Conservation (phyloP, 2,329 filamentous ascomycete genomes). For the Aspergillus neoniger region DNA sequence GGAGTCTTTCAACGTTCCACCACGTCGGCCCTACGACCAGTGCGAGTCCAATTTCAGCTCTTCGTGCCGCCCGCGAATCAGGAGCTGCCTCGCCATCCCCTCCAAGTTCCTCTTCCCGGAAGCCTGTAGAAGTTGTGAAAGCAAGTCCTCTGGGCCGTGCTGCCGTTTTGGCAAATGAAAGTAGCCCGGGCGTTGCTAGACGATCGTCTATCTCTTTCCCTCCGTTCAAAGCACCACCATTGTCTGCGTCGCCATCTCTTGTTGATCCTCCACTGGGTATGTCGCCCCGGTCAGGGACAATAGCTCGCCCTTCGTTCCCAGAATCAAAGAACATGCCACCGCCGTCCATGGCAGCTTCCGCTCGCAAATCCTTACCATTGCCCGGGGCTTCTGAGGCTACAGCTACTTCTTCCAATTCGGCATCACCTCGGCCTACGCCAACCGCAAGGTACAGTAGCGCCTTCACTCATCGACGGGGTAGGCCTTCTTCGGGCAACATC, state of each 20-base stretch:
- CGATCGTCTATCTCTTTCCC: conserved; percentile 87
- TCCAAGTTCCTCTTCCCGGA: conserved; percentile 53
- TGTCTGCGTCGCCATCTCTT: conserved; percentile 81
- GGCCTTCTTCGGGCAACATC: conserved; percentile 73
- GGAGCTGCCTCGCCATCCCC: conserved; percentile 53
- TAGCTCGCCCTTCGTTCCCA: conserved; percentile 44
- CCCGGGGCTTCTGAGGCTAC: conserved; percentile 63
- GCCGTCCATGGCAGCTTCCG: conserved; percentile 39
- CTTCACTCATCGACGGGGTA: conserved; percentile 80
- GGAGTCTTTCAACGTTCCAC: conserved; percentile 86
- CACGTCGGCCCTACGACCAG: conserved; percentile 72
- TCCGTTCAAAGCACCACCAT: conserved; percentile 91
- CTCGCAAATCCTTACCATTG: conserved; percentile 45
- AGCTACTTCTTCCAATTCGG: conserved; percentile 66
- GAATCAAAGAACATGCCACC: conserved; percentile 44
- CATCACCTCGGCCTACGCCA: conserved; percentile 76
- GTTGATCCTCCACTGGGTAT: conserved; percentile 51
- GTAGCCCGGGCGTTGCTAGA: conserved; percentile 57
- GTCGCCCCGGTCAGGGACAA: conserved; percentile 53
- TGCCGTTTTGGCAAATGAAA: conserved; percentile 47
- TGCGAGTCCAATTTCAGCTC: conserved; percentile 81
- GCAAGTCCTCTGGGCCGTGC: conserved; percentile 35
- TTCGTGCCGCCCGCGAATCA: conserved; percentile 67
- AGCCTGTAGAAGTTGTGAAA: conserved; percentile 44
- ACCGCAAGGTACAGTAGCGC: conserved; percentile 91